These are phyloP conservation scores for Piloderma croceum DNA, from an alignment of 768 basidiomycete genomes.

Conservation along the genomic window DNA sequence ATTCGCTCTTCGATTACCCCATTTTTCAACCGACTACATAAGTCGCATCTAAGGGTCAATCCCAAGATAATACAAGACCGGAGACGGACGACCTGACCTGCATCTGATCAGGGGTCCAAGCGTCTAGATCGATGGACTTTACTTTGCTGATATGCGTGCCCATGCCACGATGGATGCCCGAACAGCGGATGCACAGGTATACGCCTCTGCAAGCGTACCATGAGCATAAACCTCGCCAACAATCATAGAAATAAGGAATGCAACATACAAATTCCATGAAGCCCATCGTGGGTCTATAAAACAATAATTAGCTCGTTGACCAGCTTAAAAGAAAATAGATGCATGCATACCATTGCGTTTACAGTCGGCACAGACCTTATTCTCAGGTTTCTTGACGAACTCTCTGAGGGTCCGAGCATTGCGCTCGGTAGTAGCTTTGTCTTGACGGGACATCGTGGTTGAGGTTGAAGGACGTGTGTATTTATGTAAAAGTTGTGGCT, in stretches of 20 bases:
- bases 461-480: neutral
- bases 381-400: constrained; percentile 83
- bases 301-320: constrained; percentile 4
- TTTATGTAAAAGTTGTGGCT: neutral
- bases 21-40: constrained; percentile 73
- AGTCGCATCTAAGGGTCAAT: constrained; percentile 1
- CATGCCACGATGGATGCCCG: constrained; percentile 95
- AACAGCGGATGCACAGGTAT: constrained; percentile 95
- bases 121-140: constrained; percentile 95
- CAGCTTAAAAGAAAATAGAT: constrained; percentile 6
- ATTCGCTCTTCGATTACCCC: constrained; percentile 93
- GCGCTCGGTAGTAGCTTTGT: constrained; percentile 81
- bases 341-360: constrained; percentile 79
- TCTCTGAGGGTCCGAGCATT: constrained; percentile 77
- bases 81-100: constrained; percentile 44
- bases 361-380: constrained; percentile 94
- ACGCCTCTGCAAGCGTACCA: constrained; percentile 58
- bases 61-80: constrained; percentile 1
- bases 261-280: constrained; percentile 87
- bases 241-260: neutral
- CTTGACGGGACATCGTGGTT: constrained; percentile 48
- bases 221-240: neutral
- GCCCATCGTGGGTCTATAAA: constrained; percentile 91
- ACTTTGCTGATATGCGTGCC: constrained; percentile 97
- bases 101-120: constrained; percentile 98